A percentile compares a stretch with the other conserved stretches of the same genome.
Conservation (phyloP, 73 alveolate genomes). For the Symbiodinium natans region DNA sequence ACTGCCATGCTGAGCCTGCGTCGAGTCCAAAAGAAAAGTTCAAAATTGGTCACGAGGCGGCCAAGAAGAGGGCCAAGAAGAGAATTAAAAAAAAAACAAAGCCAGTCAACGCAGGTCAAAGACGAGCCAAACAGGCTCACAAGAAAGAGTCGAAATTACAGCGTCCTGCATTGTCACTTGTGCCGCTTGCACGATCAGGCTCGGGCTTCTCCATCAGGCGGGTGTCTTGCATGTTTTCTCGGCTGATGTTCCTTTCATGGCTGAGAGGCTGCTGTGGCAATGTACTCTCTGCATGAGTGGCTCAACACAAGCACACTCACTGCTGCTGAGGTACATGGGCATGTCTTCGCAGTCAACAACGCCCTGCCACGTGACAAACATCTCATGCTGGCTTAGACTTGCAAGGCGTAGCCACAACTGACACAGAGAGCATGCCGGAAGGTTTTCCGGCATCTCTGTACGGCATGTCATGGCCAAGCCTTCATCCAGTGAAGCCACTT, state of each 20-base stretch:
- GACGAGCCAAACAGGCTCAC: background rate
- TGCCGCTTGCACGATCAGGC: background rate
- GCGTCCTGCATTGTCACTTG: background rate
- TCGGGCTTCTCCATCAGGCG: conserved; percentile 78
- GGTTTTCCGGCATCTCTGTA: background rate
- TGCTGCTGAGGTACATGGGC: conserved; percentile 94
- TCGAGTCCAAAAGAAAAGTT: no score
- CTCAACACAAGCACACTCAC: no score
- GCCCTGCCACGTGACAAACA: conserved; percentile 94
- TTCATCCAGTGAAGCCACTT: conserved; percentile 97
- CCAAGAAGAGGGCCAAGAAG: background rate
- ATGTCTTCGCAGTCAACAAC: conserved; percentile 98
- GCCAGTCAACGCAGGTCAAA: background rate
- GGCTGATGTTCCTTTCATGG: conserved; percentile 96
- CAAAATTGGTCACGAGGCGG: background rate
- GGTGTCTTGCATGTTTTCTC: conserved; percentile 98
- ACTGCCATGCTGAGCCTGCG: conserved; percentile 97
- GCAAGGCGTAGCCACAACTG: background rate
- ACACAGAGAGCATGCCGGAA: background rate
- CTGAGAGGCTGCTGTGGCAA: no score
- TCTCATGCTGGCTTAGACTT: background rate
- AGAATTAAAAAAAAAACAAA: no score
- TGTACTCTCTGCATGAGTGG: no score
- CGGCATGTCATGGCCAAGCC: conserved; percentile 15
- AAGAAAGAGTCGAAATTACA: background rate